Conservation (phyloP, 2,329 filamentous ascomycete genomes). For the Aaosphaeria pasadenensis region DNA sequence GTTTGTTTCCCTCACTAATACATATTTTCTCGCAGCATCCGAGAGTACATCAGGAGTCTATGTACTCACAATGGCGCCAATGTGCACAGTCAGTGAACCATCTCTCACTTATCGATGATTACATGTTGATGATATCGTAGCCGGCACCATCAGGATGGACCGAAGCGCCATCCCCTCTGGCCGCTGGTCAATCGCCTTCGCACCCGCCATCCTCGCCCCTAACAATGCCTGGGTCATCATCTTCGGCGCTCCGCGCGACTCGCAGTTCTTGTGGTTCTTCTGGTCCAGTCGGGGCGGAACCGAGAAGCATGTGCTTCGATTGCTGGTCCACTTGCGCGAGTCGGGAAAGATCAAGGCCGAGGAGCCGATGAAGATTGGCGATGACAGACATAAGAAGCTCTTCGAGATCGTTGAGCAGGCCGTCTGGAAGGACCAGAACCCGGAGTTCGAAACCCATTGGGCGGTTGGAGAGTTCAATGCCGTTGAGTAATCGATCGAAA, state of each 20-base stretch:
- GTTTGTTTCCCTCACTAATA: too few relatives aligned
- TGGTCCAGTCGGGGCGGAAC: background rate
- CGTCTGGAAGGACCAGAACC: too few relatives aligned
- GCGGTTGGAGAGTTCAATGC: too few relatives aligned
- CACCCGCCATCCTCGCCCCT: background rate
- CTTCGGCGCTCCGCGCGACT: conserved; percentile 1
- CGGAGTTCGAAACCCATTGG: too few relatives aligned
- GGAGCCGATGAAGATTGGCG: conserved; percentile 1
- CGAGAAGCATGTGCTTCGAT: background rate
- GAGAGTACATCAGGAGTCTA: too few relatives aligned
- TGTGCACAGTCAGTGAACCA: too few relatives aligned
- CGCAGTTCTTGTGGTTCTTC: conserved; percentile 3
- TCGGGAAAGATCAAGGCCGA: background rate
- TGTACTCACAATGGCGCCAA: too few relatives aligned
- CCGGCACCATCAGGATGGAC: background rate
- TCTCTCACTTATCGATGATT: too few relatives aligned
- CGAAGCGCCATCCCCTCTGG: conserved; percentile 1
- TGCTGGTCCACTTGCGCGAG: background rate
- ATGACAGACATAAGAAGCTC: conserved; percentile 1
- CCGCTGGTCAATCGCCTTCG: conserved; percentile 1
- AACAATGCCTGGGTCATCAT: background rate
- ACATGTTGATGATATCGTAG: too few relatives aligned
- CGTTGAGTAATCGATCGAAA: too few relatives aligned
- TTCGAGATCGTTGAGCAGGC: background rate
- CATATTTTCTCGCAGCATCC: too few relatives aligned